Evolutionary conservation across 2,329 filamentous ascomycete species (phyloP), one percentile per base, ranked within the genome.

Genomic region (Magnaporthiopsis poae): DNA sequence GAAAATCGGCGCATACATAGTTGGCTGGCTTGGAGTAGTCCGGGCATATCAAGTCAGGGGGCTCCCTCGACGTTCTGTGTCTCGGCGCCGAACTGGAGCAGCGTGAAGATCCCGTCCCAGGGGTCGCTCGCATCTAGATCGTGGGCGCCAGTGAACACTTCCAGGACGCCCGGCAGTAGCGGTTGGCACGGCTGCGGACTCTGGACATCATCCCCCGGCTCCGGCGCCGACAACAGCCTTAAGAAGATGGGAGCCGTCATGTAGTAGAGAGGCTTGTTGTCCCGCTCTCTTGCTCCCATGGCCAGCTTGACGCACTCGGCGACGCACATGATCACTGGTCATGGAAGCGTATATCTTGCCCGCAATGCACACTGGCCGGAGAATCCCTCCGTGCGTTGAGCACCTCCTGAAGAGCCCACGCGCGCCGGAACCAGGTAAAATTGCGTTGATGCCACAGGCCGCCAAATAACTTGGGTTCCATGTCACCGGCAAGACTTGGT

Each of bases 341-440:
- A 59, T 15, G 59, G 27, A 25, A 68, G 12, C 3, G 15, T 33
- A 15, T 63, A 15, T 63, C 63, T 18, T 8, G 11, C 21, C 63
- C 63, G 39, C 63, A 65, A 29, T 46, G 25, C 12, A 62, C 35
- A 7, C 61, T 27, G 7, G 66, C 61, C 8, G 59, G 59, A 39
- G 36, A 13, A 25, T 5, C 13, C 46, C 39, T 25, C 15, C n/a
- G 27, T 1, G 66, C 66, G 35, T 64, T 64, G 31, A 52, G 21
- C 11, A 66, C 66, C 60, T 69, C 68, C 62, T 70, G 67, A 29
- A 70, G 29, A 3, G 69, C 68, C 68, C 69, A 70, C 9, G 63
- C 64, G 11, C 69, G 65, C 8, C 61, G 60, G 60, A 70, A 70
- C 65, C 67, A 68, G 29, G 67, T 29, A n/a, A 60, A 60, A 29